Base-by-base conservation (phyloP, 2,329 filamentous ascomycete genomes). In the Malbranchea cinnamomea region DNA sequence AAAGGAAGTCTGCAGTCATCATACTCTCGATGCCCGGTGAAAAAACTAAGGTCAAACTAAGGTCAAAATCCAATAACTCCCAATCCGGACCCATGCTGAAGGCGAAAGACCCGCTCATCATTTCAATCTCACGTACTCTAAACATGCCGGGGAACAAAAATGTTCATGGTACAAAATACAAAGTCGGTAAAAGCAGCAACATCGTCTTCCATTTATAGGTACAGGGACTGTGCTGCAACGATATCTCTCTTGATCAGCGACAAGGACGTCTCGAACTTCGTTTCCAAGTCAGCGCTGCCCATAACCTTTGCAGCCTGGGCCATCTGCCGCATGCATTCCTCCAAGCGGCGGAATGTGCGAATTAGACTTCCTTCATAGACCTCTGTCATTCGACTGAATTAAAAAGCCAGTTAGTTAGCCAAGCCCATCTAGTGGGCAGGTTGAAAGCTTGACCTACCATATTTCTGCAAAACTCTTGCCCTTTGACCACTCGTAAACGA, bases 281-380 rank as follows among this genome's bases (percentile, higher is more conserved):
- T 70, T 48, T 85, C 79, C 33, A 98, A 63, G 47, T 95, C 89
- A 37, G 92, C 83, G 52, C 80, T 94, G 46, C 89, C 89, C 89
- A 98, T 98, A 39, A 94, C 87, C 61, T 94, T 95, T 41, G 81
- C 73, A 14, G 87, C 89, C 59, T 95, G 81, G 10, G 79, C 87
- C 70, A 95, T 92, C 56, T 98, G 89, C 41, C 89, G 73, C 20
- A 98, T 65, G 34, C 94, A 66, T 59, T 98, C 89, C 57, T 98
- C 89, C 18, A 98, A 66, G 12, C 89, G 80, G 32, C 89, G 79
- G 72, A 98, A 98, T 22, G 94, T 74, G 28, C 89, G 83, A 45
- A 98, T 95, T 37, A 98, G 63, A 35, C 83, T 94, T 36, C 89
- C 89, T 61, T 98, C 89, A 56, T 94, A 98, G 16, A 87, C 82